Evolutionary conservation across 495 filamentous ascomycete species (phyloP), one percentile per base, ranked within the genome.

Genomic region (Hypomontagnella monticulosa): DNA sequence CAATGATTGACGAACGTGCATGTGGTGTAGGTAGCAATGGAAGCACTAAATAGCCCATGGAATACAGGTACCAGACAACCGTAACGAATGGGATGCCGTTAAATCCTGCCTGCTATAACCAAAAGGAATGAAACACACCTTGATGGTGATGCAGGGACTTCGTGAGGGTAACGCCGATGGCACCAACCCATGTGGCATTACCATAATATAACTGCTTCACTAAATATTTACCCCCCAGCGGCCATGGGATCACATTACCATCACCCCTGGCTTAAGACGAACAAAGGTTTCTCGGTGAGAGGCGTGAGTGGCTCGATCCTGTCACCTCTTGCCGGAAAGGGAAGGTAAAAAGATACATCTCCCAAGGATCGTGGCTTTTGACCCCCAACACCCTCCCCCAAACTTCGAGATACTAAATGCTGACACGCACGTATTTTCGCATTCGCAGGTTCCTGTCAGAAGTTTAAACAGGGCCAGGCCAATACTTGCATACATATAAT

Each of bases 91-190:
- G 50, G 55, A 41, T 40, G 48, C 32, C 27, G 8, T 36, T 61
- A 23, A 43, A 66, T 59, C 55, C 62, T 60, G 40, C 23, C 23
- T 27, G 6, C 23, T 6, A 27, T 27, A 27, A 27, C 6, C 6
- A 43, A 50, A 18, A 50, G 51, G 50, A 63, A 61, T 56, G 43
- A 61, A 61, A 61, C 63, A 34, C 40, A 59, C 61, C 33, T 60
- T 53, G 38, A 19, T 37, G 40, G 12, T 19, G 41, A 59, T 66
- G 63, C 63, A 66, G 56, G 49, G 43, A 43, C 63, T 14, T 48
- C 11, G 41, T 32, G 27, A 57, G 30, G 36, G 57, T 61, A 51
- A 61, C 56, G 38, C 40, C 44, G 55, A 40, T 51, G 46, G 46
- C 14, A 55, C 50, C 23, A 57, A 48, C 34, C 52, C 63, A 57